Percentiles rank a stretch among this genome's conserved stretches.
Evolutionary conservation across 2,329 filamentous ascomycete species (phyloP).

Genomic region (Tolypocladium tundrense): DNA sequence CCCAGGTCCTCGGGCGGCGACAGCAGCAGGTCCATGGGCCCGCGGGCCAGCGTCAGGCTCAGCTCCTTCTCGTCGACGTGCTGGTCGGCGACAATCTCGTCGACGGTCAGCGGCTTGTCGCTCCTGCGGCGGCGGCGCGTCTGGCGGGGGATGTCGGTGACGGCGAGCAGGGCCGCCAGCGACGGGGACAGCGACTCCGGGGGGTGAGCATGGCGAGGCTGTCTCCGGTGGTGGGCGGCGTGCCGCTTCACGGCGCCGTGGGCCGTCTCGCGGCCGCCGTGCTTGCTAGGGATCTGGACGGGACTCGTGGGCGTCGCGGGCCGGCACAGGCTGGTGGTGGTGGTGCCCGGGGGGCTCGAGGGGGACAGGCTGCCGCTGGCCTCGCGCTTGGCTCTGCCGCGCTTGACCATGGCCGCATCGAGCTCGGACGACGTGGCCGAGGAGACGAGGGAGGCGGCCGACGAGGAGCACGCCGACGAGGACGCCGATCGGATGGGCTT

Average conservation of each 20-base stretch:
- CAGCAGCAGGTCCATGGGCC: constrained; percentile 48
- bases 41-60: constrained; percentile 41
- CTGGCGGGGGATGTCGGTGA: constrained; percentile 48
- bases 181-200: constrained; percentile 48
- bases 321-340: constrained; percentile 12
- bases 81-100: constrained; percentile 43
- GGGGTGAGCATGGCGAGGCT: constrained; percentile 33
- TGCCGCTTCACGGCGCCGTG: constrained; percentile 24
- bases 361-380: constrained; percentile 11
- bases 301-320: constrained; percentile 34
- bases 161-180: constrained; percentile 49
- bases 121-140: constrained; percentile 16
- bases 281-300: constrained; percentile 41
- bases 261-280: constrained; percentile 25
- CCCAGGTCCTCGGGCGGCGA: constrained; percentile 48
- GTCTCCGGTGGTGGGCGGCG: constrained; percentile 23
- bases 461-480: constrained; percentile 2
- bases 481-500: not conserved
- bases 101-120: constrained; percentile 35
- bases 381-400: constrained; percentile 18
- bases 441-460: not conserved
- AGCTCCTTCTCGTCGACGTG: constrained; percentile 49
- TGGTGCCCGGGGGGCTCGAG: constrained; percentile 16
- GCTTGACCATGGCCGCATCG: constrained; percentile 24
- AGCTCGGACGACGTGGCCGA: constrained; percentile 6